phyloP scores from a whole-genome alignment of 495 filamentous ascomycete genomes.

The Daldinia loculata region DNA sequence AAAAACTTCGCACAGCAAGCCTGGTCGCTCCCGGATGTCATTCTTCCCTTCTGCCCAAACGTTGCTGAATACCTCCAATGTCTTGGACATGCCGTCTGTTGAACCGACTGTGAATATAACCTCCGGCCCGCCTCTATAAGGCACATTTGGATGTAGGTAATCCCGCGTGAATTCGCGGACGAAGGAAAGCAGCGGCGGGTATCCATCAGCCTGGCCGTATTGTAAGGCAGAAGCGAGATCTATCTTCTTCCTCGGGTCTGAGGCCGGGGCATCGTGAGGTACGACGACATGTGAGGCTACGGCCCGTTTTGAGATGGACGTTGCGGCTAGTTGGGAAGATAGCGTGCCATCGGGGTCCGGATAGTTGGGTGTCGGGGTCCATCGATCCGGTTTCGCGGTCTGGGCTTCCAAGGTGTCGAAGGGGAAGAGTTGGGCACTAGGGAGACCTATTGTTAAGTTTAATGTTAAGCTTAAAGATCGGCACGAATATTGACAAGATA shows the following conservation, averaged over 20 bases:
- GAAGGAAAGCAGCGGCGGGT: slow-evolving; percentile 77
- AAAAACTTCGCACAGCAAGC: slow-evolving; percentile 78
- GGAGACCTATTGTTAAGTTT: slow-evolving; percentile 65
- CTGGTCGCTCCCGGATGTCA: slow-evolving; percentile 71
- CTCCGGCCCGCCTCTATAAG: slow-evolving; percentile 79
- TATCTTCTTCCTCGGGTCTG: slow-evolving; percentile 69
- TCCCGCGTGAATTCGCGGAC: slow-evolving; percentile 79
- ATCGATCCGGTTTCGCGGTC: slow-evolving; percentile 74
- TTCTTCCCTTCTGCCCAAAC: slow-evolving; percentile 75
- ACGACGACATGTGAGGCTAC: slow-evolving; percentile 67
- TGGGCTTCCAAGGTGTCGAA: slow-evolving; percentile 91
- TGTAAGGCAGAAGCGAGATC: slow-evolving; percentile 85
- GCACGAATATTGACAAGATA: not conserved
- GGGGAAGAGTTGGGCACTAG: slow-evolving; percentile 82
- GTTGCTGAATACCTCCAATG: slow-evolving; percentile 74
- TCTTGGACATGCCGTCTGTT: slow-evolving; percentile 86
- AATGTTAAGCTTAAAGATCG: not conserved
- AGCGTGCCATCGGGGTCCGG: slow-evolving; percentile 50
- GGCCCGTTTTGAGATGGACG: slow-evolving; percentile 30
- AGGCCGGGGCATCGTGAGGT: slow-evolving; percentile 67
- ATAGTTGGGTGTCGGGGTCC: slow-evolving; percentile 70
- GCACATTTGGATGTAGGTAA: slow-evolving; percentile 79
- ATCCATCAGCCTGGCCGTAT: slow-evolving; percentile 81
- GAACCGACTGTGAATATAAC: slow-evolving; percentile 78
- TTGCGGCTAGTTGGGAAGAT: slow-evolving; percentile 27